These are phyloP conservation scores for Neltuma alba DNA, from an alignment of 306 rosid species.

Conservation along the genomic window DNA sequence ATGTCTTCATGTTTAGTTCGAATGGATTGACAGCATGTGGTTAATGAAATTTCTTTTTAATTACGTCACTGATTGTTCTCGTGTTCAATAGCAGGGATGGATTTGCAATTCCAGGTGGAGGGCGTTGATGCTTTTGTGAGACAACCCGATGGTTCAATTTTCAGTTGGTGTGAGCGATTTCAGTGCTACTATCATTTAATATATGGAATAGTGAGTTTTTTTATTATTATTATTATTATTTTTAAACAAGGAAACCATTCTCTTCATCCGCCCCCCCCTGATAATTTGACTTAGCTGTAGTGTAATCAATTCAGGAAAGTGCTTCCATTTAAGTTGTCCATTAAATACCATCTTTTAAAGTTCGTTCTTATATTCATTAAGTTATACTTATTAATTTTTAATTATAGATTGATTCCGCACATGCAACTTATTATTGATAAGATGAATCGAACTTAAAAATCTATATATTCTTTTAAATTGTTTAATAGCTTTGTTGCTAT, in stretches of 20 bases:
- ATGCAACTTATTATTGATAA: slow-evolving; percentile 5
- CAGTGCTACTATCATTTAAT: slow-evolving; percentile 81
- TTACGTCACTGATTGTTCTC: slow-evolving; percentile 18
- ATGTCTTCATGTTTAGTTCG: slow-evolving; percentile 19
- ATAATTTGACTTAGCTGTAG: slow-evolving; percentile 4
- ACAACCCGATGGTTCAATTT: slow-evolving; percentile 90
- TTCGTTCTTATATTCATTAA: not conserved
- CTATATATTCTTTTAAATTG: not conserved
- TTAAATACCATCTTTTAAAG: not conserved
- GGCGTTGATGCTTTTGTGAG: slow-evolving; percentile 84
- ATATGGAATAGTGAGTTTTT: slow-evolving; percentile 79
- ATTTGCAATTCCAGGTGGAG: slow-evolving; percentile 86
- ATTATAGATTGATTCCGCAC: not conserved
- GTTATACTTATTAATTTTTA: not conserved
- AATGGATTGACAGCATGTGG: slow-evolving; percentile 16
- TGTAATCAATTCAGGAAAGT: not conserved
- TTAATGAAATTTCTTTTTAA: not conserved
- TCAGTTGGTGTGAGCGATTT: slow-evolving; percentile 97
- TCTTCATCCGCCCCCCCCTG: not conserved
- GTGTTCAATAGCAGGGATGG: slow-evolving; percentile 69
- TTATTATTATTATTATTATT: too few relatives aligned
- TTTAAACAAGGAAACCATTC: not conserved
- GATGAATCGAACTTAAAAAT: slow-evolving; percentile 6
- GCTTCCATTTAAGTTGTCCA: not conserved
- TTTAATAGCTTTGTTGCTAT: slow-evolving; percentile 9